Percentiles rank a stretch among this genome's conserved stretches.
phyloP scores from a whole-genome alignment of 192 early-diverging fungal species.

The Gorgonomyces haynaldii region DNA sequence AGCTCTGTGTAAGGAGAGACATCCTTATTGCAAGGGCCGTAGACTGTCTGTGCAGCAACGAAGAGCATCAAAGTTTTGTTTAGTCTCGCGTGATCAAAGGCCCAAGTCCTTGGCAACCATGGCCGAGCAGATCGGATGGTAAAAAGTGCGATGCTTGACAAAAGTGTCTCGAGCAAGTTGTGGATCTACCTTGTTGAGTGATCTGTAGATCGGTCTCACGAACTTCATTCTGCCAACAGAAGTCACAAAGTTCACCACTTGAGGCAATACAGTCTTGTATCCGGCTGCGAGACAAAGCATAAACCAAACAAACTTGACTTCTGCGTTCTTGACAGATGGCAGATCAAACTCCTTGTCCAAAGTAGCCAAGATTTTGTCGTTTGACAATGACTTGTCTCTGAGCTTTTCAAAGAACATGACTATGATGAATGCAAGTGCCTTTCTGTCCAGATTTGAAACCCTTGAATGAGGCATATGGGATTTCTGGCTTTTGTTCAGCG shows the following conservation, averaged over 20 bases:
- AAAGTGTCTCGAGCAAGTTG: conserved; percentile 73
- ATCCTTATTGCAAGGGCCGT: too few species aligned
- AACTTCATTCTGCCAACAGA: conserved; percentile 92
- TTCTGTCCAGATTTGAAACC: conserved; percentile 65
- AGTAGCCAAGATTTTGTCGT: conserved; percentile 43
- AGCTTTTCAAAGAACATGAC: conserved; percentile 78
- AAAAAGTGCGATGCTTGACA: conserved; percentile 60
- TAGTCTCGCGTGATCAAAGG: too few species aligned
- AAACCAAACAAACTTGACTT: conserved; percentile 83
- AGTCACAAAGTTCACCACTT: conserved; percentile 70
- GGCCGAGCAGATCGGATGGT: conserved; percentile 84
- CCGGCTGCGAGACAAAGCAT: conserved; percentile 62
- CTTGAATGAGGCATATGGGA: conserved; percentile 51
- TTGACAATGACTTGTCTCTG: conserved; percentile 46
- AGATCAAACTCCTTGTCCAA: conserved; percentile 68
- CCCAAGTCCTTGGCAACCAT: conserved; percentile 86
- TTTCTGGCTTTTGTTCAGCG: conserved; percentile 45
- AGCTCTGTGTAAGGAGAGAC: too few species aligned
- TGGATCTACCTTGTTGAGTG: conserved; percentile 44
- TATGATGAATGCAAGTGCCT: conserved; percentile 7
- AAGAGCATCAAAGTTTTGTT: too few species aligned
- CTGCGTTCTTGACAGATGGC: conserved; percentile 61
- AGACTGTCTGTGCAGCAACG: too few species aligned
- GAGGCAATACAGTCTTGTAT: conserved; percentile 62
- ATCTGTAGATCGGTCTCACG: conserved; percentile 65